Base-by-base conservation (phyloP, 129 eudicot genomes). In the Artemisia annua region DNA sequence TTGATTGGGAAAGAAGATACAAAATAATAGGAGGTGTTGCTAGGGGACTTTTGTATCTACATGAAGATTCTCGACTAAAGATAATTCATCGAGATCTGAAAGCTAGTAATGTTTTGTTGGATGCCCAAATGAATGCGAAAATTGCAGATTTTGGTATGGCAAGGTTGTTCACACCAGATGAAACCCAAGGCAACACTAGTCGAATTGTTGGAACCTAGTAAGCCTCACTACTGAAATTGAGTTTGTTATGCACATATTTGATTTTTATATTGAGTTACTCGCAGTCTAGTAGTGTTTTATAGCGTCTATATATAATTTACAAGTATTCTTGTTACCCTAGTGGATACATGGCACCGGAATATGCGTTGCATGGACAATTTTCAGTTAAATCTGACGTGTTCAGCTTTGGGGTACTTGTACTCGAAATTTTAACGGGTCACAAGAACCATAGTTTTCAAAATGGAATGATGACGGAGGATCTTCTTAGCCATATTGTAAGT, bases 261-360 rank as follows among this genome's bases (percentile, higher is more conserved):
- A 20, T 11, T 0, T 11, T 19, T 15, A 3, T 60, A 11, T 11
- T 20, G 35, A 20, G 16, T 26, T 60, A 60, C 13, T 10, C 44
- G 1, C 10, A 35, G 3, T 60, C 43, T 20, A 20, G 32, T 10
- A 17, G 63, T 18, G 30, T 10, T 22, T 58, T 35, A 35, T 7
- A 35, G 44, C 9, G 2, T 35, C 48, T 35, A 35, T 35, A 35
- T 4, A 35, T 48, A 76, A 49, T 22, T 74, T 49, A 70, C 48
- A 51, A 1, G 17, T 70, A 39, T 61, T 59, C 43, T 30, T 69
- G 58, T 32, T 28, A 19, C 15, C 43, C 72, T 44, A 83, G 91
- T 44, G 91, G 91, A 26, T 77, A 86, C 60, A 86, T 86, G 87
- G 77, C 91, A 46, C 87, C 91, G 0, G 91, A 86, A 69, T 86